These are phyloP conservation scores for Saccharomycopsis capsularis DNA, from an alignment of 805 yeast genomes.

Conservation along the genomic window DNA sequence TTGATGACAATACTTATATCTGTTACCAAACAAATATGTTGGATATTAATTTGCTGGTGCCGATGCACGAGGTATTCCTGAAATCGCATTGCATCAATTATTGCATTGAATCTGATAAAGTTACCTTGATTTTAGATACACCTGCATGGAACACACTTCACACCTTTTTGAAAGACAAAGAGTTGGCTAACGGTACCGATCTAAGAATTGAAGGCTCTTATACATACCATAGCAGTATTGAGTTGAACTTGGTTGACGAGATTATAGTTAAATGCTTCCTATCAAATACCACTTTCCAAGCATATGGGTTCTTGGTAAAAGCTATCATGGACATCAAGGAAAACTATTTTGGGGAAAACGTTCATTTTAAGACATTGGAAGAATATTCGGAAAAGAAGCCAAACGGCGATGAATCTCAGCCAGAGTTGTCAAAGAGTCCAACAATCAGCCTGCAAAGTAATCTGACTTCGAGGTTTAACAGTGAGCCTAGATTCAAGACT, in stretches of 20 bases:
- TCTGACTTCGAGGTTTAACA: neutral
- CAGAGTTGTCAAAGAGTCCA: constrained; percentile 4
- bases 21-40: constrained; percentile 63
- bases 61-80: constrained; percentile 48
- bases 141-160: constrained; percentile 91
- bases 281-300: constrained; percentile 57
- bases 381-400: constrained; percentile 49
- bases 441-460: too few relatives aligned
- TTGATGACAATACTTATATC: constrained; percentile 69
- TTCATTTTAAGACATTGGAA: constrained; percentile 79
- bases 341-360: constrained; percentile 83
- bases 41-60: constrained; percentile 43
- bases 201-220: constrained; percentile 61
- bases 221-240: constrained; percentile 50
- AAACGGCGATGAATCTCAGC: constrained; percentile 1
- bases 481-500: constrained; percentile 2
- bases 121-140: constrained; percentile 59
- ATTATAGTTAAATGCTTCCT: constrained; percentile 60
- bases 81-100: constrained; percentile 48
- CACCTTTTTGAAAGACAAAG: constrained; percentile 55
- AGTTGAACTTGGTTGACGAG: constrained; percentile 62
- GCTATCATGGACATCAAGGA: constrained; percentile 72
- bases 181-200: constrained; percentile 61
- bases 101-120: constrained; percentile 45
- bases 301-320: constrained; percentile 73